Evolutionary conservation across 2,329 filamentous ascomycete species (phyloP).

Genomic region (Coniella lustricola): DNA sequence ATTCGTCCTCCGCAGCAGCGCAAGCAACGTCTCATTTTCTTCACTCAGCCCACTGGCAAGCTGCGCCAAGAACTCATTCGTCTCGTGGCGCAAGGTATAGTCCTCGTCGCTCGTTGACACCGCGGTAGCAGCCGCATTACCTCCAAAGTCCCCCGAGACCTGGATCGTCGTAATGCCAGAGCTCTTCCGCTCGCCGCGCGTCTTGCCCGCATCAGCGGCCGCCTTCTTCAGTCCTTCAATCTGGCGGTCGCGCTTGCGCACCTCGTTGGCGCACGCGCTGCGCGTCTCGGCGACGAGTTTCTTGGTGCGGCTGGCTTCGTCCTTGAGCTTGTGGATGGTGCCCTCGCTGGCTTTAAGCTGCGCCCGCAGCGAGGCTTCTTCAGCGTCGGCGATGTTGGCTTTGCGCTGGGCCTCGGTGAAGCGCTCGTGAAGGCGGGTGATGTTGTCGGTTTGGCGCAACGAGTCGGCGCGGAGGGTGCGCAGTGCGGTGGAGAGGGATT

Average conservation of each 20-base stretch:
- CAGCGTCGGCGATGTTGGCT: constrained; percentile 55
- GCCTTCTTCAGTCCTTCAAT: constrained; percentile 86
- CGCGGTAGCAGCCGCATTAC: constrained; percentile 29
- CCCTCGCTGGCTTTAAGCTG: constrained; percentile 70
- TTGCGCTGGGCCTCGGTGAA: constrained; percentile 48
- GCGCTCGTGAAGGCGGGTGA: constrained; percentile 51
- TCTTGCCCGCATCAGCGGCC: constrained; percentile 62
- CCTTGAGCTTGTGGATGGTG: constrained; percentile 68
- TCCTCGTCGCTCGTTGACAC: constrained; percentile 38
- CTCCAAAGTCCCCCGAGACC: constrained; percentile 46
- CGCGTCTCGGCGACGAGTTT: constrained; percentile 75
- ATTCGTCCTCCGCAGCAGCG: constrained; percentile 64
- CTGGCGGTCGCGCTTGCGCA: constrained; percentile 83
- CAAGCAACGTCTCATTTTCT: constrained; percentile 80
- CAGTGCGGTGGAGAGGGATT: constrained; percentile 72
- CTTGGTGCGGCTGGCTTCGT: constrained; percentile 76
- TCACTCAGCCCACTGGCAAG: constrained; percentile 78
- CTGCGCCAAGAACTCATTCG: constrained; percentile 82
- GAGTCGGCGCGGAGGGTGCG: constrained; percentile 69
- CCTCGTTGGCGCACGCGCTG: constrained; percentile 80
- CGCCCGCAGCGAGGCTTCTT: constrained; percentile 61
- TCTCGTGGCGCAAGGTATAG: constrained; percentile 75
- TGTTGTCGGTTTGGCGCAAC: constrained; percentile 63
- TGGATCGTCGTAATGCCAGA: constrained; percentile 50
- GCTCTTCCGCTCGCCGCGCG: constrained; percentile 48